Evolutionary conservation across 2,329 filamentous ascomycete genomes (phyloP).

Genomic region (Hymenoscyphus salicellus): DNA sequence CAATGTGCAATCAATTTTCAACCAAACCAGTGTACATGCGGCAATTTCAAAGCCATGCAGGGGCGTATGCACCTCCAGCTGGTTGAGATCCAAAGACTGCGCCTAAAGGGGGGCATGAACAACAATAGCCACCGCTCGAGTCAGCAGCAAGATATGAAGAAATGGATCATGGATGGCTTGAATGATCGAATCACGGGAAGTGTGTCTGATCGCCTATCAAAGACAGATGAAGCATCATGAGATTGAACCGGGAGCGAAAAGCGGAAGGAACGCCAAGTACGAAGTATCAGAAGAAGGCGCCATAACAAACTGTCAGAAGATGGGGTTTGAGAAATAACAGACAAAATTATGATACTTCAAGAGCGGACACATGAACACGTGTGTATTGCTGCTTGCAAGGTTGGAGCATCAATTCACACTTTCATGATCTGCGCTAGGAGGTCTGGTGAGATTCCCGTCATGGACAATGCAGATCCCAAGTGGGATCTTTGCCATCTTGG

Average conservation of each 20-base stretch:
- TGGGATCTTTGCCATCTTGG: not conserved
- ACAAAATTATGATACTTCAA: no score
- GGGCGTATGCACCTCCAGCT: not conserved
- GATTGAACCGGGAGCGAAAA: not conserved
- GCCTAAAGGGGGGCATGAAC: not conserved
- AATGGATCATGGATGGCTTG: not conserved
- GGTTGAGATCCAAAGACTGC: not conserved
- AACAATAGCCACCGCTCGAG: not conserved
- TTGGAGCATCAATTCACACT: not conserved
- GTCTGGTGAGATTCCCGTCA: not conserved
- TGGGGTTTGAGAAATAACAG: not conserved
- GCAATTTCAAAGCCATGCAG: not conserved
- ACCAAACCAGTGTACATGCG: not conserved
- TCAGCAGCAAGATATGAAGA: conserved; percentile 1
- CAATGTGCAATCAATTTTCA: not conserved
- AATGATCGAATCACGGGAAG: not conserved
- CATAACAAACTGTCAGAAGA: not conserved
- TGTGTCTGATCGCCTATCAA: not conserved
- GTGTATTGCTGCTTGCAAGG: not conserved
- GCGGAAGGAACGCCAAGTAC: not conserved
- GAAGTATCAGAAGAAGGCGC: not conserved
- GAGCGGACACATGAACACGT: not conserved
- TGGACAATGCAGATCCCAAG: not conserved
- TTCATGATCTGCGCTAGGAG: conserved; percentile 3
- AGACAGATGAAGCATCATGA: not conserved